phyloP scores from a whole-genome alignment of 768 basidiomycete species.

The Psilocybe cyanescens region DNA sequence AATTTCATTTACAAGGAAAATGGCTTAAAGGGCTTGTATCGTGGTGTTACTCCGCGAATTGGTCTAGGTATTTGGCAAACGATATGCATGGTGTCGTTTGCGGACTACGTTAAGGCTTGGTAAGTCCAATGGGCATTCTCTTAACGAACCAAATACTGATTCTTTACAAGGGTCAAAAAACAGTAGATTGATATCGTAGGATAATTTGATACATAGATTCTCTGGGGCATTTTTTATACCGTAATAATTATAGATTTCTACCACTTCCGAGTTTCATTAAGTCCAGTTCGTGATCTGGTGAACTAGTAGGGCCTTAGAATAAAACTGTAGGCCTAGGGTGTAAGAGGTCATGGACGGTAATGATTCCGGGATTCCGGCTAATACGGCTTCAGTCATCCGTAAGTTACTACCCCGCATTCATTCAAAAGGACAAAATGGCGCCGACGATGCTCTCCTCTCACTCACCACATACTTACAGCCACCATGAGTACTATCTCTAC shows the following conservation, averaged over 20 bases:
- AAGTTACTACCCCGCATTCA: constrained; percentile 17
- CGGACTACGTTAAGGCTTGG: constrained; percentile 94
- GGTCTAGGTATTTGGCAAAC: constrained; percentile 97
- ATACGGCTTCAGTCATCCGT: constrained; percentile 14
- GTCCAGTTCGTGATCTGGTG: not conserved
- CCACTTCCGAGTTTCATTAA: not conserved
- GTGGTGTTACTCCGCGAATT: constrained; percentile 96
- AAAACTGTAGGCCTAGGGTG: too few relatives aligned
- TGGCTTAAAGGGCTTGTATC: constrained; percentile 94
- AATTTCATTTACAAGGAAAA: constrained; percentile 96
- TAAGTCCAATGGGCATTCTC: constrained; percentile 29
- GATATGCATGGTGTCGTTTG: constrained; percentile 98
- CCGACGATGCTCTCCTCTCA: not conserved
- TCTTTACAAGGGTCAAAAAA: constrained; percentile 53
- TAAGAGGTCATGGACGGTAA: not conserved
- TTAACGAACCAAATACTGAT: constrained; percentile 11
- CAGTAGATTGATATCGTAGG: constrained; percentile 26
- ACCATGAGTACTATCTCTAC: constrained; percentile 42
- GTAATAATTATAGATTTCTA: constrained; percentile 25
- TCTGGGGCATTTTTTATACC: constrained; percentile 22
- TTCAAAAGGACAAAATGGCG: constrained; percentile 16
- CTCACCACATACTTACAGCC: constrained; percentile 5
- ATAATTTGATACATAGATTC: constrained; percentile 17
- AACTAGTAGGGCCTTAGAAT: not conserved
- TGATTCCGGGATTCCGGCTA: constrained; percentile 18